Base-by-base conservation (phyloP, 2,329 filamentous ascomycete genomes). In the Pyrenochaeta sp. region DNA sequence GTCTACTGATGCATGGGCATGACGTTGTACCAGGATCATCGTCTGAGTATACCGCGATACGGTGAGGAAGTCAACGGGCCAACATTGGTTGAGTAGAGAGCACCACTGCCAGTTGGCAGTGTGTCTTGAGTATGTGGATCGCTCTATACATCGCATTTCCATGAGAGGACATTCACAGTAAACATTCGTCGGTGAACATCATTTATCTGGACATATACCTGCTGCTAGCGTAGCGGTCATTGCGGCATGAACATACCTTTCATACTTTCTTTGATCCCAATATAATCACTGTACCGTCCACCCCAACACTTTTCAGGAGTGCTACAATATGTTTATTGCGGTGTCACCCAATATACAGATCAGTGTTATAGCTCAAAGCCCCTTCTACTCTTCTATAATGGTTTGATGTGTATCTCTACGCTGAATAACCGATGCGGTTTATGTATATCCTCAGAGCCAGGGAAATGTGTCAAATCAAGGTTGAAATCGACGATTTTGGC, bases 1-100 rank as follows among this genome's bases (percentile, higher is more conserved):
- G 34, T 54, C 56, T 9, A 54, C 36, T 10, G 45, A 52, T 34
- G 54, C 42, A 19, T 66, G 58, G 58, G 58, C 52, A 44, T 62
- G 58, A 63, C 37, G 28, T 19, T 22, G 24, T 19, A 25, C 6
- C 5, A 27, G 15, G 12, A 6, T 15, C 42, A 44, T n/a, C 42
- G 25, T 44, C 25, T 28, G 42, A 13, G 24, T 19, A n/a, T 4
- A 19, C 34, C 8, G 34, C 3, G 5, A 9, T 30, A 30, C 28
- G 28, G 5, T 9, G 28, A 8, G 34, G 10, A 28, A 15, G 39
- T 44, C 8, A 7, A 15, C 40, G 22, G 15, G 15, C 7, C 6
- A 25, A 5, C 2, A n/a, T 13, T 19, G 5, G 5, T 30, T 30
- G 28, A 30, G 28, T 39, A 9, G 13, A 32, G 10, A 32, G 30